Evolutionary conservation across 768 basidiomycete species (phyloP).

Genomic region (Suillus clintonianus): DNA sequence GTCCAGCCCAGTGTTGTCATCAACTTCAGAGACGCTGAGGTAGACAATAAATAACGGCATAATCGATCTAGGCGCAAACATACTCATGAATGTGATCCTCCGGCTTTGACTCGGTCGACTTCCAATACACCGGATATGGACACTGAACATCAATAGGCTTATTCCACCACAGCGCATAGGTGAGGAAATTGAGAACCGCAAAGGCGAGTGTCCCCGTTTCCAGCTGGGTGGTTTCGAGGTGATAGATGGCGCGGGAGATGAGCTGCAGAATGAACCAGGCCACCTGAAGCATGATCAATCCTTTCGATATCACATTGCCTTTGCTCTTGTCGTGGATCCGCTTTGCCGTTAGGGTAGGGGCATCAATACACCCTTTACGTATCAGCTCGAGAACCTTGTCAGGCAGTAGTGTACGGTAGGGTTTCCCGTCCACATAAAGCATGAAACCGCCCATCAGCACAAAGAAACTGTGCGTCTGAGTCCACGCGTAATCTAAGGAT

Average conservation of each 20-base stretch:
- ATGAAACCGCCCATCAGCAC: conserved; percentile 23
- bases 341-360: conserved; percentile 7
- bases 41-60: no score
- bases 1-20: no score
- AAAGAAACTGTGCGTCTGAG: background rate
- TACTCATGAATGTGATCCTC: no score
- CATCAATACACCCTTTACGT: background rate
- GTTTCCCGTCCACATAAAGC: background rate
- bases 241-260: conserved; percentile 22
- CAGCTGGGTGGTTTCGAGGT: conserved; percentile 34
- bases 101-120: background rate
- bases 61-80: no score
- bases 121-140: conserved; percentile 6
- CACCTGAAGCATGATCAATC: conserved; percentile 33
- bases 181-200: conserved; percentile 30
- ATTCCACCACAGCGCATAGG: conserved; percentile 40
- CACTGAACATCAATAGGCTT: conserved; percentile 38
- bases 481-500: background rate
- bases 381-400: background rate
- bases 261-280: conserved; percentile 37
- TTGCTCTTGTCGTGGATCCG: conserved; percentile 32
- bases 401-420: background rate
- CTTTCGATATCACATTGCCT: conserved; percentile 36
- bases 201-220: conserved; percentile 39
- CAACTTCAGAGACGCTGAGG: no score